These are phyloP conservation scores for Microbotryum intermedium DNA, from an alignment of 1,284 basidiomycete species.

Conservation along the genomic window DNA sequence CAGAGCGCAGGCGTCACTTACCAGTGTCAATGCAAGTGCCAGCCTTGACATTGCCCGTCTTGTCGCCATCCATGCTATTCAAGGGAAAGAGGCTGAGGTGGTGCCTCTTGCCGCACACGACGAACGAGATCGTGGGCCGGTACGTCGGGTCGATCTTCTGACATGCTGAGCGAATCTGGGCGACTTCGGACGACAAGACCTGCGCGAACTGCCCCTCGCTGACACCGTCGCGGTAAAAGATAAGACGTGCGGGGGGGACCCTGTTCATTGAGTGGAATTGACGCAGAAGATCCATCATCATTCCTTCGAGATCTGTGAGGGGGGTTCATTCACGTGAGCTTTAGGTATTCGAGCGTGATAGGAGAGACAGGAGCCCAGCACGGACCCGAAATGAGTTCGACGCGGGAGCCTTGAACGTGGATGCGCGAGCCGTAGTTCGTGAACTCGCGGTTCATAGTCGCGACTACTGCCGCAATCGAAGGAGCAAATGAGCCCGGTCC, in stretches of 20 bases:
- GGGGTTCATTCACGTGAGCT: conserved; percentile 1
- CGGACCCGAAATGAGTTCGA: conserved; percentile 45
- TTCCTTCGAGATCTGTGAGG: conserved; percentile 56
- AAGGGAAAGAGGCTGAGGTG: conserved; percentile 46
- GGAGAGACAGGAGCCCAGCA: background rate
- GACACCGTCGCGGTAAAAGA: conserved; percentile 38
- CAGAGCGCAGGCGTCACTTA: background rate
- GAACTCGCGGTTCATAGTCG: conserved; percentile 46
- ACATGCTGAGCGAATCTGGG: conserved; percentile 14
- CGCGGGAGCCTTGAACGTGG: conserved; percentile 57
- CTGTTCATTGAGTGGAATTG: conserved; percentile 49
- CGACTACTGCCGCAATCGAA: conserved; percentile 70
- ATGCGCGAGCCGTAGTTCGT: conserved; percentile 63
- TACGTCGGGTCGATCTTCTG: conserved; percentile 41
- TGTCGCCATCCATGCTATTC: conserved; percentile 10
- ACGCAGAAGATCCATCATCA: conserved; percentile 58
- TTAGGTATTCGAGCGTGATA: background rate
- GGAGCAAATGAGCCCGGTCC: conserved; percentile 54
- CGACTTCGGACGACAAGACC: conserved; percentile 19
- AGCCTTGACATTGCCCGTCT: conserved; percentile 18
- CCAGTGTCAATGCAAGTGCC: conserved; percentile 26
- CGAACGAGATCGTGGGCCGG: conserved; percentile 55
- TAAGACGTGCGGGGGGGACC: conserved; percentile 52
- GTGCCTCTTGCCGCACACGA: conserved; percentile 73
- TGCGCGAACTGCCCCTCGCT: conserved; percentile 27